phyloP scores from a whole-genome alignment of 768 basidiomycete species.

The Tricholoma sp. region DNA sequence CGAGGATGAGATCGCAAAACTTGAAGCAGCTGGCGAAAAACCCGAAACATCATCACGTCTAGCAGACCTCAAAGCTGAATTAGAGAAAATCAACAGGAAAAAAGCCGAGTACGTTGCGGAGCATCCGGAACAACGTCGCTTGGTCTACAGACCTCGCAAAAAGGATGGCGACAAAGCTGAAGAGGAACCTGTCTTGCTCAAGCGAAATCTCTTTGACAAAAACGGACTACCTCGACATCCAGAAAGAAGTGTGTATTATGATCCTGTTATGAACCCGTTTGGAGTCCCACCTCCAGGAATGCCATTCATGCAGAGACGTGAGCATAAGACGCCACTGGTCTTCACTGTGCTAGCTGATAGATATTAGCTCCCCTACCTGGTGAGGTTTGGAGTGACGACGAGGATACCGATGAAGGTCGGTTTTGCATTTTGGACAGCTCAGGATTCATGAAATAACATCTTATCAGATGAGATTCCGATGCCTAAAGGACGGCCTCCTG shows the following conservation, averaged over 20 bases:
- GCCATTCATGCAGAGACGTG: conserved; percentile 90
- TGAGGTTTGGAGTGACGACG: conserved; percentile 62
- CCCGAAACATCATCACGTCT: conserved; percentile 59
- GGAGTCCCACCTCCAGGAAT: conserved; percentile 94
- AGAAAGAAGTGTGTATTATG: conserved; percentile 90
- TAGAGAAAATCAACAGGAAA: conserved; percentile 76
- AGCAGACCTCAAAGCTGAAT: conserved; percentile 65
- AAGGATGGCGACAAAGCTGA: conserved; percentile 39
- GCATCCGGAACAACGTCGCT: conserved; percentile 86
- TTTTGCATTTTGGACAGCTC: conserved; percentile 1
- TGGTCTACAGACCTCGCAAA: conserved; percentile 66
- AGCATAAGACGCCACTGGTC: conserved; percentile 23
- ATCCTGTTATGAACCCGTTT: conserved; percentile 88
- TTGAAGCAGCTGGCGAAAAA: conserved; percentile 45
- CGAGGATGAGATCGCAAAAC: conserved; percentile 72
- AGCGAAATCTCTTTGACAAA: conserved; percentile 72
- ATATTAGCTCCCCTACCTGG: conserved; percentile 52
- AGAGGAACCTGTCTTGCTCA: conserved; percentile 34
- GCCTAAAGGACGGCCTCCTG: conserved; percentile 53
- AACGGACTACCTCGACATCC: conserved; percentile 85
- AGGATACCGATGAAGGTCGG: conserved; percentile 37
- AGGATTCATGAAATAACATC: background rate
- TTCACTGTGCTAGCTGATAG: background rate
- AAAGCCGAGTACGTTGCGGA: conserved; percentile 91
- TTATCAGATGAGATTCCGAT: conserved; percentile 48